A percentile compares a stretch with the other conserved stretches of the same genome.
phyloP scores from a whole-genome alignment of 306 rosid genomes.

The Dalbergia oliveri region DNA sequence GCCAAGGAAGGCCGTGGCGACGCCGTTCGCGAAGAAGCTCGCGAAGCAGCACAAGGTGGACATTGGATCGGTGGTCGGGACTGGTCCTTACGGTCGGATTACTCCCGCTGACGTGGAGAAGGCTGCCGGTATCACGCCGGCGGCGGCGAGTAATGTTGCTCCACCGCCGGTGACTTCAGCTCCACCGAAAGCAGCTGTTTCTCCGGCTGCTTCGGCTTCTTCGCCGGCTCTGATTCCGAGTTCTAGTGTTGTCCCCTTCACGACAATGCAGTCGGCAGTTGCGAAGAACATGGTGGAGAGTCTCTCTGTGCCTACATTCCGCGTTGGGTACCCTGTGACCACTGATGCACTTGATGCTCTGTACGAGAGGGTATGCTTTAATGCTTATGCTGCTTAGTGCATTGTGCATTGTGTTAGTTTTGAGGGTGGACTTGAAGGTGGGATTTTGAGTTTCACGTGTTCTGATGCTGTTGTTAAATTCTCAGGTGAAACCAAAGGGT shows the following conservation, averaged over 20 bases:
- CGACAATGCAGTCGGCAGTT: slow-evolving; percentile 91
- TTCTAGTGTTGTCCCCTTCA: slow-evolving; percentile 83
- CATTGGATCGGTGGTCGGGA: slow-evolving; percentile 68
- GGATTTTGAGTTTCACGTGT: slow-evolving; percentile 12
- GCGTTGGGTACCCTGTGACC: slow-evolving; percentile 76
- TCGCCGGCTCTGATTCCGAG: slow-evolving; percentile 67
- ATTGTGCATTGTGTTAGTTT: neutral
- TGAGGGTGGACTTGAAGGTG: neutral
- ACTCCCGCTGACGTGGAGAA: slow-evolving; percentile 84
- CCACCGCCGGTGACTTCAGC: slow-evolving; percentile 38
- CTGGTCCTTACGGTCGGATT: slow-evolving; percentile 82
- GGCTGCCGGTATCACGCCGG: slow-evolving; percentile 71
- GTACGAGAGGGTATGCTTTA: slow-evolving; percentile 68
- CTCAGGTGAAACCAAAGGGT: slow-evolving; percentile 88
- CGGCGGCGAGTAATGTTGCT: slow-evolving; percentile 55
- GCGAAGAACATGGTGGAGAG: slow-evolving; percentile 92
- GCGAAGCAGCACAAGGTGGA: slow-evolving; percentile 91
- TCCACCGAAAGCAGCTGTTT: slow-evolving; percentile 47
- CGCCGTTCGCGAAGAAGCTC: slow-evolving; percentile 89
- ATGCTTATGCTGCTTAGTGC: slow-evolving; percentile 25
- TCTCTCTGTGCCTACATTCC: slow-evolving; percentile 85
- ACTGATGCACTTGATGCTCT: slow-evolving; percentile 80
- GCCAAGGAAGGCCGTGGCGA: slow-evolving; percentile 77
- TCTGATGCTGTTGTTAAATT: slow-evolving; percentile 27
- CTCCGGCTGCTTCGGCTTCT: slow-evolving; percentile 2